Evolutionary conservation across 805 yeast species (phyloP).

Genomic region (Wickerhamiella shivajii): DNA sequence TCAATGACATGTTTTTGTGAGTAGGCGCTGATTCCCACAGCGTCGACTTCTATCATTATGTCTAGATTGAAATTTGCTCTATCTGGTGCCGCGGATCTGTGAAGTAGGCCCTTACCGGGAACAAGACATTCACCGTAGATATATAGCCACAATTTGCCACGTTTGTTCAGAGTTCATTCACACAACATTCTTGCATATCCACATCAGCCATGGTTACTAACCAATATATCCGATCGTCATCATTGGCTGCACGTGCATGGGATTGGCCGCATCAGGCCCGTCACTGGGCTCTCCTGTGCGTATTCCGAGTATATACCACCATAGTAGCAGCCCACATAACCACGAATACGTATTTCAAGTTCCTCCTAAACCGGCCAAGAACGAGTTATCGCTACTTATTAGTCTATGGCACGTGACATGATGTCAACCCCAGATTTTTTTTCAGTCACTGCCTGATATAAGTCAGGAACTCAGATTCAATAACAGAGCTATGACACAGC

Average conservation of each 20-base stretch:
- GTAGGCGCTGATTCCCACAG: conserved; percentile 8
- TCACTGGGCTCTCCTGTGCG: neutral
- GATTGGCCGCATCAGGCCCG: neutral
- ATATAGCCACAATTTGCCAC: neutral
- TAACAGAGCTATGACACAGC: too few relatives aligned
- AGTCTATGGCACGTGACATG: too few relatives aligned
- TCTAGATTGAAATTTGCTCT: conserved; percentile 8
- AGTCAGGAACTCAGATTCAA: too few relatives aligned
- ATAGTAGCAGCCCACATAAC: too few relatives aligned
- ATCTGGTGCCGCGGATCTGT: conserved; percentile 10
- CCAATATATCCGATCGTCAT: neutral
- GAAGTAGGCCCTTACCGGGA: conserved; percentile 8
- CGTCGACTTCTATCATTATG: conserved; percentile 9
- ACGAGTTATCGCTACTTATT: too few relatives aligned
- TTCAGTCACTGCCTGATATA: too few relatives aligned
- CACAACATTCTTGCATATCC: neutral
- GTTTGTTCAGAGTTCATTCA: neutral
- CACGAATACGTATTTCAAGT: too few relatives aligned
- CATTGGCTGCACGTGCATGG: neutral
- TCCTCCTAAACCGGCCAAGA: too few relatives aligned
- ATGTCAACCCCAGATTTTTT: too few relatives aligned
- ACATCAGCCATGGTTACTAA: conserved; percentile 1
- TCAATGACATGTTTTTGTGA: conserved; percentile 7
- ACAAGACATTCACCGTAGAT: neutral
- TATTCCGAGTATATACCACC: neutral